Percentiles rank a stretch among this genome's conserved stretches.
Evolutionary conservation across 441 rosid species (phyloP).

Genomic region (Erysimum pusillum): DNA sequence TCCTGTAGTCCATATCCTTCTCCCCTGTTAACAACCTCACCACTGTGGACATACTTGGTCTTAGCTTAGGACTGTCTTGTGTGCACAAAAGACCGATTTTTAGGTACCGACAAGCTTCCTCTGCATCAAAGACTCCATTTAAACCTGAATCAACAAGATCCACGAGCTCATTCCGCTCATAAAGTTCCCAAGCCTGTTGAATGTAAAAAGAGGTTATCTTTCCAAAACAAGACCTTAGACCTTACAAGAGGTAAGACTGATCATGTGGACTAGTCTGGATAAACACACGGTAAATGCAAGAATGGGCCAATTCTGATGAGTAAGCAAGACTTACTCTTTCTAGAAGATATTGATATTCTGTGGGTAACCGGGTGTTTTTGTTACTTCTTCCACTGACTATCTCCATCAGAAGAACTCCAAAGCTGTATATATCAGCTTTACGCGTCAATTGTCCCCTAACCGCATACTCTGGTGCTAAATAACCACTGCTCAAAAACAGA

Average conservation of each 20-base stretch:
- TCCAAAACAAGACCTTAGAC: constrained; percentile 26
- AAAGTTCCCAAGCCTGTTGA: constrained; percentile 86
- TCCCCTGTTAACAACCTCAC: constrained; percentile 74
- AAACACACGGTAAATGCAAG: neutral
- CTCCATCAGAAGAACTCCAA: constrained; percentile 91
- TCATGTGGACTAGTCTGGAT: neutral
- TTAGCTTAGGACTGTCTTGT: constrained; percentile 82
- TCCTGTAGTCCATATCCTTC: constrained; percentile 50
- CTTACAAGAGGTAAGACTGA: neutral
- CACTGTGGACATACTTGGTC: constrained; percentile 88
- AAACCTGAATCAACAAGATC: constrained; percentile 68
- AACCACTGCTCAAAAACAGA: constrained; percentile 69
- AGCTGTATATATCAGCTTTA: constrained; percentile 92
- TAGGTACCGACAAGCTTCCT: constrained; percentile 81
- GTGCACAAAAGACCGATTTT: constrained; percentile 93
- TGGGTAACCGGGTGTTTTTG: constrained; percentile 78
- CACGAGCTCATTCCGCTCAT: constrained; percentile 74
- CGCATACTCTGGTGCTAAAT: constrained; percentile 97
- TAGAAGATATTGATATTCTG: constrained; percentile 80
- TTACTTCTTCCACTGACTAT: constrained; percentile 90
- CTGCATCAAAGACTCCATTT: constrained; percentile 77
- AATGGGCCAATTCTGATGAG: constrained; percentile 1
- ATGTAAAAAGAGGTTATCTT: constrained; percentile 29
- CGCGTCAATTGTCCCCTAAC: constrained; percentile 88
- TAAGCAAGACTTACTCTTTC: constrained; percentile 73